Conservation (phyloP, 208 protist species). For the Crithidia fasciculata region DNA sequence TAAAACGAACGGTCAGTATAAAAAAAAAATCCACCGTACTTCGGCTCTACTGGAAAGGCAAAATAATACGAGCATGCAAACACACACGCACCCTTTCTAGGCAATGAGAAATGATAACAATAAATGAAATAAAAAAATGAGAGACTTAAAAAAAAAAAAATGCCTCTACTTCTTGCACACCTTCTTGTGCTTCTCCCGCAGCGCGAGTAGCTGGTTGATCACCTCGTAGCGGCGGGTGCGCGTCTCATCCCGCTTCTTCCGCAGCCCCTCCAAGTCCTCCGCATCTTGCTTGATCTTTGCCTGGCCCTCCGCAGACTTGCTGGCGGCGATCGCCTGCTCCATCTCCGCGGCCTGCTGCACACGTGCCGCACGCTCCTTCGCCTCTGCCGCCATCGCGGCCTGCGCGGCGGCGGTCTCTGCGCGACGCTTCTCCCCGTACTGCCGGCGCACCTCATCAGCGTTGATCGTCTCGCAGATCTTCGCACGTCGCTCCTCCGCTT, state of each 20-base stretch:
- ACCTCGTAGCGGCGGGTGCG: constrained; percentile 24
- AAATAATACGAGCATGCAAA: not conserved
- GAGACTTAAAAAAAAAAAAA: not conserved
- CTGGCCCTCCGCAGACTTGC: constrained; percentile 36
- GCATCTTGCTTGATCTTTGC: constrained; percentile 32
- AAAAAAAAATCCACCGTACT: not conserved
- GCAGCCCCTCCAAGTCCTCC: constrained; percentile 42
- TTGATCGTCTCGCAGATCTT: constrained; percentile 39
- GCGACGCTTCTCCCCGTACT: constrained; percentile 26
- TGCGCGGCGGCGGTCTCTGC: constrained; percentile 22
- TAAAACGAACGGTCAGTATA: not conserved
- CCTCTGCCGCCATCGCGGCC: constrained; percentile 19
- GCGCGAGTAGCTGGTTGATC: constrained; percentile 8
- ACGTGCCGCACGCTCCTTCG: constrained; percentile 22
- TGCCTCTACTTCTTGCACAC: constrained; percentile 39
- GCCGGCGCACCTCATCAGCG: constrained; percentile 37
- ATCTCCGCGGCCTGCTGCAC: constrained; percentile 44
- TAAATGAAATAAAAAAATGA: not conserved
- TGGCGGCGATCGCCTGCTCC: constrained; percentile 42
- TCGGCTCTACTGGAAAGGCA: not conserved
- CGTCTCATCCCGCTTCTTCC: constrained; percentile 46
- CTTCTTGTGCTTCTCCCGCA: constrained; percentile 50
- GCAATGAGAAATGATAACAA: constrained; percentile 7
- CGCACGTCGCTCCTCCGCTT: constrained; percentile 36
- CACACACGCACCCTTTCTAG: not conserved